Evolutionary conservation across 225 moss, liverwort and hornwort genomes (phyloP).

Genomic region (Lunularia cruciata): DNA sequence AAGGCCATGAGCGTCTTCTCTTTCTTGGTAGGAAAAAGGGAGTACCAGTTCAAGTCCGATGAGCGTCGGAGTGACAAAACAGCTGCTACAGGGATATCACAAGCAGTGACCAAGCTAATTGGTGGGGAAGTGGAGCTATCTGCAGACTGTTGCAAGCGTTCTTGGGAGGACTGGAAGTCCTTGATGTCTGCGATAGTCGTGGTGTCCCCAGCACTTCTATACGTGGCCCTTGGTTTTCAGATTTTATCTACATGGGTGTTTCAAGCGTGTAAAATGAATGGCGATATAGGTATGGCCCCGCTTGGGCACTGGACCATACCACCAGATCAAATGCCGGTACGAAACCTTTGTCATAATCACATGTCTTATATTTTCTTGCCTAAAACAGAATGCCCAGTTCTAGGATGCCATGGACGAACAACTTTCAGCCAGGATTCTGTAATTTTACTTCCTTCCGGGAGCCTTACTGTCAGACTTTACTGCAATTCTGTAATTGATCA

Average conservation of each 20-base stretch:
- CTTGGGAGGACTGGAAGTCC: background rate
- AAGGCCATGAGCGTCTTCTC: background rate
- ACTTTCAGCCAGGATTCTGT: too few relatives aligned
- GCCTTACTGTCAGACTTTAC: too few relatives aligned
- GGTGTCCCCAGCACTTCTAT: background rate
- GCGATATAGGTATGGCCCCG: background rate
- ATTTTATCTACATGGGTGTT: background rate
- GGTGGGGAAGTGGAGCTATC: background rate
- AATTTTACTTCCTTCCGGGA: too few relatives aligned
- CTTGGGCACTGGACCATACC: background rate
- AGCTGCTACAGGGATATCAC: too few relatives aligned
- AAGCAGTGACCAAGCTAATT: too few relatives aligned
- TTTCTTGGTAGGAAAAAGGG: background rate
- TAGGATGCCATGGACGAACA: too few relatives aligned
- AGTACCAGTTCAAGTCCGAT: background rate
- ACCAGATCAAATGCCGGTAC: slow-evolving; percentile 1
- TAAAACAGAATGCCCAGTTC: too few relatives aligned
- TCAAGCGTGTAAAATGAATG: background rate
- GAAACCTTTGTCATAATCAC: too few relatives aligned
- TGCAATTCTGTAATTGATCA: too few relatives aligned
- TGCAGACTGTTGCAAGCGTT: background rate
- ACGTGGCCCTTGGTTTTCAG: background rate
- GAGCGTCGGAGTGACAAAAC: background rate
- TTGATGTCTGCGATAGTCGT: background rate
- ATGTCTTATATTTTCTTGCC: too few relatives aligned